These are phyloP conservation scores for Candida oleophila DNA, from an alignment of 805 yeast species.

Conservation along the genomic window DNA sequence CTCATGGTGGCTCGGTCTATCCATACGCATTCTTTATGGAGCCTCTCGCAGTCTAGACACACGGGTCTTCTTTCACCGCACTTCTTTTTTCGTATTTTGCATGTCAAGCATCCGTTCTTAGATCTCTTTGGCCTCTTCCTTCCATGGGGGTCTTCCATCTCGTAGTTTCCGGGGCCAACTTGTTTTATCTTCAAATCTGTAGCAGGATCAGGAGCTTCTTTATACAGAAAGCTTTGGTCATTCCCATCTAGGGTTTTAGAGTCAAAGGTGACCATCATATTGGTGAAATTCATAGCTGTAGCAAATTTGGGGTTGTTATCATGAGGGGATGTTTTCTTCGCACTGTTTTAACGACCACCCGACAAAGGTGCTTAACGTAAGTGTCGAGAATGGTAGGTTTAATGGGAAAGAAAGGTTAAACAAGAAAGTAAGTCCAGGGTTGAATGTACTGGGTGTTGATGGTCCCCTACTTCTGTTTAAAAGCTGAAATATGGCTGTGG, in stretches of 20 bases:
- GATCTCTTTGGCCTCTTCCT: conserved; percentile 21
- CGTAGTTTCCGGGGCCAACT: background rate
- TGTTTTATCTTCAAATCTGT: background rate
- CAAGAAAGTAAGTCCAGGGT: no score
- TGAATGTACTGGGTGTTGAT: no score
- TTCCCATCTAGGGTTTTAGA: conserved; percentile 9
- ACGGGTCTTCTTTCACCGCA: conserved; percentile 51
- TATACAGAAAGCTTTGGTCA: background rate
- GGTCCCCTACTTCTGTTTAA: no score
- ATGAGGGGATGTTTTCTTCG: no score
- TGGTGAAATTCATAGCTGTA: background rate
- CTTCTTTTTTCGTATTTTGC: conserved; percentile 63
- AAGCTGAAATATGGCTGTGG: no score
- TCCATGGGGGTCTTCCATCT: background rate
- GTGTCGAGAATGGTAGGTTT: no score
- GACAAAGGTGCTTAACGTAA: no score
- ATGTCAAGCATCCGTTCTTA: conserved; percentile 64
- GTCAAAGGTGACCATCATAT: conserved; percentile 22
- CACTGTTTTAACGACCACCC: no score
- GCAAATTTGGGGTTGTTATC: no score
- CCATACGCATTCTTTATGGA: conserved; percentile 49
- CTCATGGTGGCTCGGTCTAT: conserved; percentile 43
- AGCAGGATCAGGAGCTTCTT: background rate
- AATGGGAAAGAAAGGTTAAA: no score
- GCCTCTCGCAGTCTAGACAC: conserved; percentile 50